A percentile compares a stretch with the other conserved stretches of the same genome.
Evolutionary conservation across 768 basidiomycete species (phyloP).

Genomic region (Cystofilobasidium capitatum): DNA sequence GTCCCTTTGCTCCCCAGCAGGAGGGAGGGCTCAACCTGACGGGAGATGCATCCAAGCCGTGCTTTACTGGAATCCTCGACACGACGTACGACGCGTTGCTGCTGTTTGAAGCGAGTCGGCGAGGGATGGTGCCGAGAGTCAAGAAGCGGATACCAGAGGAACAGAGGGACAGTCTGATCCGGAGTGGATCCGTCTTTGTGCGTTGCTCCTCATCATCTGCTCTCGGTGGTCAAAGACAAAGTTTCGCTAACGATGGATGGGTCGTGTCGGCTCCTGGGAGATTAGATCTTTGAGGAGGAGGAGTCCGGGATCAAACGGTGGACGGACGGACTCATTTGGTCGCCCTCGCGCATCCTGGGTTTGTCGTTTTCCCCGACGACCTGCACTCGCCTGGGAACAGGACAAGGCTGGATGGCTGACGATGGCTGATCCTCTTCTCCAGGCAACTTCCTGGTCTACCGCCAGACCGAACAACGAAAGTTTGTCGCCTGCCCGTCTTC

Average conservation of each 20-base stretch:
- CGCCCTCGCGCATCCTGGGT: slow-evolving; percentile 19
- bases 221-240: too few relatives aligned
- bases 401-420: neutral
- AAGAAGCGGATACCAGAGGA: slow-evolving; percentile 17
- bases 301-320: slow-evolving; percentile 26
- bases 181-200: slow-evolving; percentile 23
- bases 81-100: slow-evolving; percentile 92
- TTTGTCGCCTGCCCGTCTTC: too few relatives aligned
- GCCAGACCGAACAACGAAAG: slow-evolving; percentile 9
- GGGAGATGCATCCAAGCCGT: too few relatives aligned
- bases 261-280: neutral
- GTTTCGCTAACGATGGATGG: too few relatives aligned
- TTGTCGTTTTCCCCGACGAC: neutral
- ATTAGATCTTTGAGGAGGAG: slow-evolving; percentile 21
- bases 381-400: too few relatives aligned
- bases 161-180: slow-evolving; percentile 6
- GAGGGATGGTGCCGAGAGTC: slow-evolving; percentile 66
- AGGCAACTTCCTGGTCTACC: slow-evolving; percentile 13
- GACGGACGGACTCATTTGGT: slow-evolving; percentile 34
- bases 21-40: too few relatives aligned
- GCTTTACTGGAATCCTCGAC: slow-evolving; percentile 62
- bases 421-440: neutral
- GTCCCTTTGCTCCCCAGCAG: too few relatives aligned
- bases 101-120: slow-evolving; percentile 84
- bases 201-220: neutral